A percentile compares a stretch with the other conserved stretches of the same genome.
Conservation (phyloP, 2,329 filamentous ascomycete species). For the Alternaria hordeiaustralica region DNA sequence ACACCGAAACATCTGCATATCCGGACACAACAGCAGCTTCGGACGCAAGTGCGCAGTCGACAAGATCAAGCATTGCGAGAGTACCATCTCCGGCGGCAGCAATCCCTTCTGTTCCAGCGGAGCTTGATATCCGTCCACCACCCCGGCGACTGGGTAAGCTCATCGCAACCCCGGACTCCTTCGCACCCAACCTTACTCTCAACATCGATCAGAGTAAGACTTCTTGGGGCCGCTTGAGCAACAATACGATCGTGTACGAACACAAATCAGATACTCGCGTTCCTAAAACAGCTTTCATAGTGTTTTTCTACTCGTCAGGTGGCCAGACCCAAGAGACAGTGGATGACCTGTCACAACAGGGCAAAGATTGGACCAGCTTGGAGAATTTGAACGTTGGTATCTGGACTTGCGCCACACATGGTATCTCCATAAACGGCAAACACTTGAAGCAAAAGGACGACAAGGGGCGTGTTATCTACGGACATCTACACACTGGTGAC, state of each 20-base stretch:
- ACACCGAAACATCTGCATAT: constrained; percentile 28
- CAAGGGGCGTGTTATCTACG: constrained; percentile 62
- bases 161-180: constrained; percentile 69
- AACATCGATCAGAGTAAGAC: constrained; percentile 70
- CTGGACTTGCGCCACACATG: constrained; percentile 77
- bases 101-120: constrained; percentile 29
- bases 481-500: constrained; percentile 78
- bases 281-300: constrained; percentile 80
- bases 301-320: constrained; percentile 69
- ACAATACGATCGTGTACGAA: constrained; percentile 72
- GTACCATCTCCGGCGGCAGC: constrained; percentile 25
- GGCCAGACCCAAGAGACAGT: constrained; percentile 69
- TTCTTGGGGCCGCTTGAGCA: constrained; percentile 76
- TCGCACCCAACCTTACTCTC: constrained; percentile 66
- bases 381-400: constrained; percentile 71
- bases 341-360: constrained; percentile 47
- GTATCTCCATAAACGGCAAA: constrained; percentile 79
- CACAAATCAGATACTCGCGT: constrained; percentile 71
- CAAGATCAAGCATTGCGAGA: constrained; percentile 18
- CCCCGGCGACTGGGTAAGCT: constrained; percentile 67
- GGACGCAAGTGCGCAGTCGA: constrained; percentile 22
- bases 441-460: constrained; percentile 64
- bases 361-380: constrained; percentile 62
- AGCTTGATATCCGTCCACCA: constrained; percentile 47
- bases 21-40: constrained; percentile 40